Percentiles rank a stretch among this genome's conserved stretches.
Evolutionary conservation across 2,329 filamentous ascomycete species (phyloP).

Genomic region (Colletotrichum musae): DNA sequence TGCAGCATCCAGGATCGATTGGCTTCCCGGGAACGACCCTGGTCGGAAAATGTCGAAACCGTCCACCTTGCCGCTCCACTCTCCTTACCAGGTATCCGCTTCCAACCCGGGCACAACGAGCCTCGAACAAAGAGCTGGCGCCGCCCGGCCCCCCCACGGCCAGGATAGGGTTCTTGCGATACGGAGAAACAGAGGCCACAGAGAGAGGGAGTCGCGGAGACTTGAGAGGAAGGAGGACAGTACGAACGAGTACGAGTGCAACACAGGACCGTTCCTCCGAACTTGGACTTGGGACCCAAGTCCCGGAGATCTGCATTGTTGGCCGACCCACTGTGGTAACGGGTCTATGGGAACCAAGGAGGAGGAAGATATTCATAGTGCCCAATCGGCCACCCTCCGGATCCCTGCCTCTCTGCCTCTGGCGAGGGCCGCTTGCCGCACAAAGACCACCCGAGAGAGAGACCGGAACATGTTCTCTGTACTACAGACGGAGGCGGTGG

Average conservation of each 20-base stretch:
- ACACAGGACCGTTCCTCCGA: slow-evolving; percentile 29
- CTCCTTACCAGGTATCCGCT: slow-evolving; percentile 17
- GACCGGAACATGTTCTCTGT: background rate
- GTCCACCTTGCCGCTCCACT: slow-evolving; percentile 16
- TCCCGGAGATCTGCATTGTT: slow-evolving; percentile 37
- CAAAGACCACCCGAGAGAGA: slow-evolving; percentile 18
- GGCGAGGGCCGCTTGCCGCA: slow-evolving; percentile 10
- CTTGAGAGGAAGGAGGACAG: background rate
- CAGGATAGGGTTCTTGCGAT: too few relatives aligned
- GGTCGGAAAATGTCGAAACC: slow-evolving; percentile 15
- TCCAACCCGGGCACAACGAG: slow-evolving; percentile 14
- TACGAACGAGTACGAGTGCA: background rate
- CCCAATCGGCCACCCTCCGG: slow-evolving; percentile 40
- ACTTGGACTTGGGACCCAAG: slow-evolving; percentile 19
- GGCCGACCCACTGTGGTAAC: slow-evolving; percentile 30
- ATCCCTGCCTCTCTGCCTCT: slow-evolving; percentile 30
- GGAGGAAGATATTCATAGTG: slow-evolving; percentile 37
- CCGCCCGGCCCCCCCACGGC: background rate
- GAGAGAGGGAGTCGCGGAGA: slow-evolving; percentile 3
- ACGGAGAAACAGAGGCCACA: background rate
- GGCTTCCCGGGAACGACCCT: slow-evolving; percentile 30
- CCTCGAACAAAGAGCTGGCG: slow-evolving; percentile 7
- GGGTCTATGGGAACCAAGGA: slow-evolving; percentile 9
- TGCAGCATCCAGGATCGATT: slow-evolving; percentile 34
- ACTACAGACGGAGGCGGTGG: background rate